Evolutionary conservation across 352 stramenopile genomes (phyloP).

Genomic region (Aphanomyces euteiches): DNA sequence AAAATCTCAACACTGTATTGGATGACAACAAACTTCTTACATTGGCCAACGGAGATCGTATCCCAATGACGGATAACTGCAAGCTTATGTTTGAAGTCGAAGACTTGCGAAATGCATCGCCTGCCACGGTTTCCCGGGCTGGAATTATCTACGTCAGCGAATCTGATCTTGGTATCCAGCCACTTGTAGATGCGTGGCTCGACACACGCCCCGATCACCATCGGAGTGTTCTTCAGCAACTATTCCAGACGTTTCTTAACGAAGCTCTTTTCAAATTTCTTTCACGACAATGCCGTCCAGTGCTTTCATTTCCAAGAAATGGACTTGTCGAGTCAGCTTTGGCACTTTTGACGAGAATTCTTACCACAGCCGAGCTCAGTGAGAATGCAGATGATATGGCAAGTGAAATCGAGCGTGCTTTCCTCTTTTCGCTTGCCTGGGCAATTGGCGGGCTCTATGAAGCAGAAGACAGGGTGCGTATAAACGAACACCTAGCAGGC

Average conservation of each 20-base stretch:
- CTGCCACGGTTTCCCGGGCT: slow-evolving; percentile 87
- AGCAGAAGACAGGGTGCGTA: slow-evolving; percentile 61
- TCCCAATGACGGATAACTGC: slow-evolving; percentile 85
- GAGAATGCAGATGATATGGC: slow-evolving; percentile 47
- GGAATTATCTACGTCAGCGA: slow-evolving; percentile 90
- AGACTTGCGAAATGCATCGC: slow-evolving; percentile 88
- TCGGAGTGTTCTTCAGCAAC: slow-evolving; percentile 44
- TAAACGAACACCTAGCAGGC: slow-evolving; percentile 66
- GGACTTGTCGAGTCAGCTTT: slow-evolving; percentile 75
- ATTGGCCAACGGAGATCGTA: slow-evolving; percentile 88
- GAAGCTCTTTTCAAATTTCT: slow-evolving; percentile 76
- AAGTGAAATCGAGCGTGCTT: slow-evolving; percentile 77
- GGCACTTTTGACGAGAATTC: slow-evolving; percentile 54
- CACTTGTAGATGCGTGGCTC: slow-evolving; percentile 63
- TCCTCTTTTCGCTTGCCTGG: slow-evolving; percentile 83
- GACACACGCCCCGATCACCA: slow-evolving; percentile 45
- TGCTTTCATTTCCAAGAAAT: slow-evolving; percentile 67
- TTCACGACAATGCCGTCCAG: slow-evolving; percentile 46
- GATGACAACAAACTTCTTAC: slow-evolving; percentile 94
- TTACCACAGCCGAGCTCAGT: slow-evolving; percentile 58
- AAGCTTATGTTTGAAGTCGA: slow-evolving; percentile 93
- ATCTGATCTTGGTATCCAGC: slow-evolving; percentile 70
- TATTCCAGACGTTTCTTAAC: slow-evolving; percentile 55
- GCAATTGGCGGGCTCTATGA: slow-evolving; percentile 81
- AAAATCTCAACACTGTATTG: slow-evolving; percentile 94